Base-by-base conservation (phyloP, 2,329 filamentous ascomycete genomes). In the Monilinia fructigena region DNA sequence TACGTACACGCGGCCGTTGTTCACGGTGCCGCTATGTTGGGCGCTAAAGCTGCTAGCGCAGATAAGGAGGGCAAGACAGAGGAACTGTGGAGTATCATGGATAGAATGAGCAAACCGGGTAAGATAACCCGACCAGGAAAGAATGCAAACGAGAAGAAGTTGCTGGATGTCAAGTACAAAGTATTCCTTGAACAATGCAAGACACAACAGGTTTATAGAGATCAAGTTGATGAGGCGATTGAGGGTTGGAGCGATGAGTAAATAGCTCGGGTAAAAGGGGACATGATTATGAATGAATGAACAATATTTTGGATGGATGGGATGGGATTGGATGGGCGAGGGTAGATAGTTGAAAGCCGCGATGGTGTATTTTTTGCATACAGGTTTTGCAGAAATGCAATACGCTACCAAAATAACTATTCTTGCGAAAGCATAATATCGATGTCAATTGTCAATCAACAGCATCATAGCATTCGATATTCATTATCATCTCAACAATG, bases 1-100 rank as follows among this genome's bases (percentile, higher is more conserved):
- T 98, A 99, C 75, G 92, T 97, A 67, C 91, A 97, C 76, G 94
- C 94, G 1, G 95, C 95, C 7, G 95, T 99, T 8, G 94, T 97
- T 35, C 93, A 98, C 76, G 95, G 95, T n/a, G 95, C 95, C 10
- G 95, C 95, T 66, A 99, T 99, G 94, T 84, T 99, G 31, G 95
- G 95, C 50, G 95, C 93, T 67, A 98, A 98, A 80, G 95, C 95
- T n/a, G 95, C 94, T 8, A 95, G 90, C 73, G 89, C 90, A 42
- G 88, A 90, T 74, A 83, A 84, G 50, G 84, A 90, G 12, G 91
- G 92, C 55, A 88, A 89, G 74, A 93, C 91, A 0, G 93, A 97
- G 80, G 86, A 90, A 52, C 81, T 99, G 69, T 99, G 95, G 95
- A 86, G 88, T 72, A 97, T 99, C 76, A 99, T 99, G 95, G 92